Base-by-base conservation (phyloP, 805 yeast genomes). In the Millerozyma acaciae region DNA sequence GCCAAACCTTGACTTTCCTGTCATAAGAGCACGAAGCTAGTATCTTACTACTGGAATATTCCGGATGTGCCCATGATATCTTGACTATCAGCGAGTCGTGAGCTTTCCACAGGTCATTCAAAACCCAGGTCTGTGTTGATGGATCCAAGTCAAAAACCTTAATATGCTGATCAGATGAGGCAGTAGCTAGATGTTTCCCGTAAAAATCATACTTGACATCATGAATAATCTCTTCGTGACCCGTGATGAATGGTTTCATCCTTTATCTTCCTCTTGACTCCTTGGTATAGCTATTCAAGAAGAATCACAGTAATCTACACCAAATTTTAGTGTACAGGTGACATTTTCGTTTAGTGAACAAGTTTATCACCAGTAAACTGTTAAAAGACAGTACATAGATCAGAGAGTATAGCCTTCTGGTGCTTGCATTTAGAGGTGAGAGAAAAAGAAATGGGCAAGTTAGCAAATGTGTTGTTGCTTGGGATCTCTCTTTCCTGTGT, bases 51-150 rank as follows among this genome's bases (percentile, higher is more conserved):
- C 61, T 58, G 16, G 64, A 57, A 57, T 78, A 88, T 56, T 90
- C 94, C 2, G 98, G 98, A 32, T 86, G 83, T 1, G 97, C 96
- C 94, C 96, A 93, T 29, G 79, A 78, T 7, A 93, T 68, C 45
- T 82, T 76, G 14, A 87, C 84, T 16, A 93, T 76, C 37, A 88
- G 76, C 6, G 95, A 79, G 48, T 93, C 96, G 53, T 93, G 98
- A 0, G 97, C 97, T 45, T 84, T 84, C 94, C 96, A 93, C 30
- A 84, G 79, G 57, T 90, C 97, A 49, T 81, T 80, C 35, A 85
- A 60, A 13, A 75, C 75, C 97, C 97, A 93, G 13, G 78, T 71
- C n/a, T 73, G 75, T 1, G 81, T 70, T 17, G 71, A 62, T 10
- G 78, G 59, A 45, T 81, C 84, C 21, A 83, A 64, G 52, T 85